phyloP scores from a whole-genome alignment of 2,329 filamentous ascomycete genomes.

The Aspergillus fijiensis region DNA sequence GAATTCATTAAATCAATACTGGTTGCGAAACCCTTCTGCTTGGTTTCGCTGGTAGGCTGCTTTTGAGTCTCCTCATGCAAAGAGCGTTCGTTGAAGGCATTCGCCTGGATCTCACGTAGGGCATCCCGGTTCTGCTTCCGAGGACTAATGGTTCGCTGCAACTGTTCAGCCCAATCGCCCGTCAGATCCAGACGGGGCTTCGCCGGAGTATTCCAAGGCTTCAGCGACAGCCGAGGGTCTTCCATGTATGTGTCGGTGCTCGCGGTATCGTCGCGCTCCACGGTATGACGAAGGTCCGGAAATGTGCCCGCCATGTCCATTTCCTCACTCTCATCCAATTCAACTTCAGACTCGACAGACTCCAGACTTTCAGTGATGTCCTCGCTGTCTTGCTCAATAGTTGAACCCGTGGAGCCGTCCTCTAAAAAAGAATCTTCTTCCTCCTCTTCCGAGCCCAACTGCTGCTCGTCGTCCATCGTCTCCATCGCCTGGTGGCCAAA shows the following conservation, averaged over 20 bases:
- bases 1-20: slow-evolving; percentile 97
- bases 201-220: slow-evolving; percentile 49
- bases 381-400: slow-evolving; percentile 59
- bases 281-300: slow-evolving; percentile 69
- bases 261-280: slow-evolving; percentile 66
- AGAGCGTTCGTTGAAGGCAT: slow-evolving; percentile 54
- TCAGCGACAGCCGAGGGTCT: slow-evolving; percentile 36
- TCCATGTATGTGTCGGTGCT: slow-evolving; percentile 49
- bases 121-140: slow-evolving; percentile 84
- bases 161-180: slow-evolving; percentile 89
- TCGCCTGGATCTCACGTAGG: slow-evolving; percentile 64
- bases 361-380: slow-evolving; percentile 52
- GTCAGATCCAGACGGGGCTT: slow-evolving; percentile 58
- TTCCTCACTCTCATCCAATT: slow-evolving; percentile 66
- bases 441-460: slow-evolving; percentile 32
- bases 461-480: slow-evolving; percentile 53
- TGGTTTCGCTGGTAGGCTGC: slow-evolving; percentile 19
- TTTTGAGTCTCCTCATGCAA: slow-evolving; percentile 36
- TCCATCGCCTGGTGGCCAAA: slow-evolving; percentile 67
- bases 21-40: slow-evolving; percentile 69
- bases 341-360: slow-evolving; percentile 64
- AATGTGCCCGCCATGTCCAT: slow-evolving; percentile 83
- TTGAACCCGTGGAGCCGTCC: slow-evolving; percentile 82
- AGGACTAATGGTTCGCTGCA: slow-evolving; percentile 91
- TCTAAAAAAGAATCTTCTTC: slow-evolving; percentile 81